Base-by-base conservation (phyloP, 805 yeast genomes). In the Kuraishia hungarica region DNA sequence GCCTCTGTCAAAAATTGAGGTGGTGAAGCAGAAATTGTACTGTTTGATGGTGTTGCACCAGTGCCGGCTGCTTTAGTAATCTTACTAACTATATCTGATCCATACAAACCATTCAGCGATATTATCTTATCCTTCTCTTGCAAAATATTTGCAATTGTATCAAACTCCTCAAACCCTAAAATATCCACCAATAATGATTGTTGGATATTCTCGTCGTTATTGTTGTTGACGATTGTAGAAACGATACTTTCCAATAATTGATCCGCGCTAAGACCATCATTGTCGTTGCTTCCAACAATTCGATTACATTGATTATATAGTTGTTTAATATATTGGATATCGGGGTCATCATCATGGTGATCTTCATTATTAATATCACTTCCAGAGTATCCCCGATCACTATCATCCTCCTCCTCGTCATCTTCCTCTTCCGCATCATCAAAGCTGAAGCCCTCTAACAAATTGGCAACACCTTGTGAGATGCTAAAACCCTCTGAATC, bases 151-250 rank as follows among this genome's bases (percentile, higher is more conserved):
- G 90, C 77, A 10, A 92, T 87, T 52, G 92, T 69, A 54, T 90
- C 97, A 58, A 94, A 78, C 64, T 89, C 87, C 24, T 90, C 97
- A 61, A 83, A 87, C 0, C 99, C 99, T 1, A 94, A 67, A 7
- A 89, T 74, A 66, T 91, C 97, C 57, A 89, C 83, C 48, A 94
- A 70, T 6, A 81, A 72, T 5, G 88, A 82, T 63, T 92, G 97
- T 13, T 88, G 63, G 46, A 80, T 83, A 39, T 81, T 87, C 48
- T 83, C 86, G 54, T 49, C n/a, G 57, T 48, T 22, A 51, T 52
- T 10, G 54, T 51, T 35, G 13, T 53, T 26, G 19, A 2, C 47
- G 26, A 24, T 60, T 48, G 62, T 64, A 57, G n/a, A 52, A 59
- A 56, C 55, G 53, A 64, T 63, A 57, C 68, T 65, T 35, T 67